Base-by-base conservation (phyloP, 805 yeast species). In the Saturnispora sekii region DNA sequence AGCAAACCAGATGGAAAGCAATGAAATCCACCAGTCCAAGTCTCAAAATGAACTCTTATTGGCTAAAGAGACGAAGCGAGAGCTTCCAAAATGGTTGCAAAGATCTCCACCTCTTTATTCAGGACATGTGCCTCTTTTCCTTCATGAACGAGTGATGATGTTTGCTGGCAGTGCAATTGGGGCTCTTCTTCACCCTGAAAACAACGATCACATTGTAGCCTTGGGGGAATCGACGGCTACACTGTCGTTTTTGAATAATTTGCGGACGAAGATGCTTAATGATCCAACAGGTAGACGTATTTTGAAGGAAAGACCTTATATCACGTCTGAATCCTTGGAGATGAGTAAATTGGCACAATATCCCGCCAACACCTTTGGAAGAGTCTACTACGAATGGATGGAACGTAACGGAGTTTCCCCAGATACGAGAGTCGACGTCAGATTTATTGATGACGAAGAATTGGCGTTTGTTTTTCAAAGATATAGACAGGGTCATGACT, bases 401-500 rank as follows among this genome's bases (percentile, higher is more conserved):
- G 81, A 81, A 44, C 71, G 77, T 38, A 97, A 93, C 62, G 88
- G 90, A 1, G 95, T 86, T 1, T 80, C 93, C 3, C 96, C 97
- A 1, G 98, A 93, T 59, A 89, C 96, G 0, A 72, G 98, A 54
- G 88, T 82, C 2, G 82, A 87, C 1, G 97, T 93, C 9, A 77
- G 77, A 48, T 93, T 77, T 63, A 86, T 93, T 36, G 89, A 85
- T 51, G 88, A 93, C 58, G 89, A 85, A 37, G 94, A 87, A 56
- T 74, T 86, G 52, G 96, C 96, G 1, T 93, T 82, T 58, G 82
- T 90, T n/a, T 87, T 80, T 69, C 94, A 87, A 61, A 69, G 98
- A 54, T 93, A 90, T 60, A 75, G 98, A 43, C 97, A 93, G 60
- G 89, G 96, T 59, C 98, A 93, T 58, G 98, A 93, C 59, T 93